A percentile compares a stretch with the other conserved stretches of the same genome.
phyloP scores from a whole-genome alignment of 441 rosid species.

The Eruca vesicaria region DNA sequence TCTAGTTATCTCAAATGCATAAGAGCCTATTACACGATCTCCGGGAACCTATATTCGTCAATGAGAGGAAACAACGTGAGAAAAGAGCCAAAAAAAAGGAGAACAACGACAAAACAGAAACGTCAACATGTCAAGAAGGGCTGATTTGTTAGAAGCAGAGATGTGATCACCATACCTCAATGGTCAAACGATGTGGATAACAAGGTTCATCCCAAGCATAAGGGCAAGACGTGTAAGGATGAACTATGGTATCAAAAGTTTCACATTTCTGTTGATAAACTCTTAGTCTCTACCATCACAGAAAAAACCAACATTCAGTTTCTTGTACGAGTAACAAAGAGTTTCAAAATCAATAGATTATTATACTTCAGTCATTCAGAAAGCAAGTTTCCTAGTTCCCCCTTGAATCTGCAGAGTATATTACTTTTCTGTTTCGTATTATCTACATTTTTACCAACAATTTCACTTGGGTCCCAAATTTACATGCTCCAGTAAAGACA shows the following conservation, averaged over 20 bases:
- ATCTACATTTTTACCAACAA: conserved; percentile 1
- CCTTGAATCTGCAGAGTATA: background rate
- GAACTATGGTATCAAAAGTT: conserved; percentile 77
- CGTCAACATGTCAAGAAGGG: conserved; percentile 1
- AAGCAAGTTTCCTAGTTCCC: background rate
- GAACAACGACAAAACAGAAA: conserved; percentile 8
- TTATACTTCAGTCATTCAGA: background rate
- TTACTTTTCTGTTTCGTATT: background rate
- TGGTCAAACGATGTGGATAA: conserved; percentile 82
- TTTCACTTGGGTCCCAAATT: conserved; percentile 15
- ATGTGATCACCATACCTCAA: conserved; percentile 61
- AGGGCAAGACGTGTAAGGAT: conserved; percentile 78
- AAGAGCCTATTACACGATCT: conserved; percentile 81
- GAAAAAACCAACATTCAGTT: conserved; percentile 17
- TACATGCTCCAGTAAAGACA: conserved; percentile 12
- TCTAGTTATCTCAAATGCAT: conserved; percentile 79
- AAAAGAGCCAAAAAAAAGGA: conserved; percentile 6
- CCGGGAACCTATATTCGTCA: conserved; percentile 71
- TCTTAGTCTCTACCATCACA: conserved; percentile 65
- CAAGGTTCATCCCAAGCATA: conserved; percentile 99
- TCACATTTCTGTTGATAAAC: conserved; percentile 92
- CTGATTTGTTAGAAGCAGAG: background rate
- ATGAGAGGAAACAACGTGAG: conserved; percentile 21
- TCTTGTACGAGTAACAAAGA: conserved; percentile 5
- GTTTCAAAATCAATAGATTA: conserved; percentile 1